Percentiles rank a stretch among this genome's conserved stretches.
Evolutionary conservation across 768 basidiomycete species (phyloP).

Genomic region (Macrolepiota fuliginosa): DNA sequence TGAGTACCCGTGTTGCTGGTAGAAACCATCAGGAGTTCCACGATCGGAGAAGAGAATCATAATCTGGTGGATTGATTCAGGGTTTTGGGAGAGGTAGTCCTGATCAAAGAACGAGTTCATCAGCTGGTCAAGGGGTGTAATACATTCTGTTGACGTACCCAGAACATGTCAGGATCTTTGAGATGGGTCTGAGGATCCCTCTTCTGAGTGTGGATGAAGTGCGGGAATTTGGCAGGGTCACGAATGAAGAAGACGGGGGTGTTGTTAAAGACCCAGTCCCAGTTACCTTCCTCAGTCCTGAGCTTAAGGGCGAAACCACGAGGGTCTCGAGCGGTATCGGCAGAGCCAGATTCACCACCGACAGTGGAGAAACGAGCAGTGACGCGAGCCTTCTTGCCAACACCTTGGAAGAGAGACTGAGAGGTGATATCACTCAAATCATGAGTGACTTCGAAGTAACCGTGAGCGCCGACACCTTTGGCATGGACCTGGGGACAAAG

Average conservation of each 20-base stretch:
- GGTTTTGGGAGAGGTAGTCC: constrained; percentile 89
- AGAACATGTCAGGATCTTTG: constrained; percentile 85
- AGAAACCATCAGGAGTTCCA: constrained; percentile 88
- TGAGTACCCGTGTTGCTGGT: constrained; percentile 88
- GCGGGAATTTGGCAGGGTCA: constrained; percentile 86
- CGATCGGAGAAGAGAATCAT: constrained; percentile 95
- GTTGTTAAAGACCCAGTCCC: constrained; percentile 92
- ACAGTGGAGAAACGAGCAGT: constrained; percentile 95
- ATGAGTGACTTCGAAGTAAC: constrained; percentile 88
- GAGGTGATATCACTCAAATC: constrained; percentile 81
- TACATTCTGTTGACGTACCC: constrained; percentile 41
- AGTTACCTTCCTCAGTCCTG: constrained; percentile 87
- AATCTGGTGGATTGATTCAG: constrained; percentile 86
- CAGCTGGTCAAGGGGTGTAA: background rate
- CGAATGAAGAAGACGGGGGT: constrained; percentile 91
- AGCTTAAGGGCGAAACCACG: constrained; percentile 92
- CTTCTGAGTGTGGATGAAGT: constrained; percentile 95
- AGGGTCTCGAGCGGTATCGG: constrained; percentile 91
- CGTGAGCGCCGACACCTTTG: constrained; percentile 91
- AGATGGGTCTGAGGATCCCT: constrained; percentile 89
- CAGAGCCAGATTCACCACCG: constrained; percentile 82
- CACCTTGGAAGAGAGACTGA: constrained; percentile 60
- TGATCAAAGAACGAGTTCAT: constrained; percentile 22
- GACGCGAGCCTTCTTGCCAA: constrained; percentile 65
- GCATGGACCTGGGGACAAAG: constrained; percentile 70